Base-by-base conservation (phyloP, 441 rosid species). In the Eruca vesicaria region DNA sequence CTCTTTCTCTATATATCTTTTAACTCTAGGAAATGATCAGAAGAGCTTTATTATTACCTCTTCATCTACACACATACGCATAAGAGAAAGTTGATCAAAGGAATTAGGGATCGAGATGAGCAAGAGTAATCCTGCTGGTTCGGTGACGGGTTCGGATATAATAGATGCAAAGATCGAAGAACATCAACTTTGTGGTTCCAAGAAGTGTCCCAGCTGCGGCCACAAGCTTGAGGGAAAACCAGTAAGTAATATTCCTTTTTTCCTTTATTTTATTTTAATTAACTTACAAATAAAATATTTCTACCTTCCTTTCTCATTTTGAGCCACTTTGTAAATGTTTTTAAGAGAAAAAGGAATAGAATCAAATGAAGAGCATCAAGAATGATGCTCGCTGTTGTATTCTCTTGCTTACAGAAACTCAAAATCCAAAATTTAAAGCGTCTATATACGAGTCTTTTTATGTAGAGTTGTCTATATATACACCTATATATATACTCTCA, bases 151-250 rank as follows among this genome's bases (percentile, higher is more conserved):
- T 87, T 85, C 97, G 53, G 97, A 93, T 83, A 94, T 88, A 83
- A 93, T 96, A 18, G 99, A 96, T 64, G 91, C 97, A 9, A 93
- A 96, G 86, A 94, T 93, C 64, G 99, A 94, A 83, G 91, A 94
- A 79, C 98, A 90, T 75, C 97, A 94, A 84, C 74, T 92, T 67
- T 92, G 97, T 82, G 99, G 97, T 86, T 92, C 91, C 83, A 96
- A 87, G 71, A 94, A 89, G 79, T 96, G 99, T 66, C 99, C 98
- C 0, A 86, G 98, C 52, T 96, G 99, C 64, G 98, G 99, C 35
- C 98, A 92, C 86, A 96, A 86, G 89, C 96, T 96, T 41, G 95
- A 93, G 76, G 92, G 89, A 69, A 96, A 90, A 77, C 97, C 97
- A 86, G 99, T 96, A 88, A 69, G 84, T 64, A 57, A 53, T 68